Percentiles rank a stretch among this genome's conserved stretches.
phyloP scores from a whole-genome alignment of 2,329 filamentous ascomycete genomes.

The Xylariaceae sp. region DNA sequence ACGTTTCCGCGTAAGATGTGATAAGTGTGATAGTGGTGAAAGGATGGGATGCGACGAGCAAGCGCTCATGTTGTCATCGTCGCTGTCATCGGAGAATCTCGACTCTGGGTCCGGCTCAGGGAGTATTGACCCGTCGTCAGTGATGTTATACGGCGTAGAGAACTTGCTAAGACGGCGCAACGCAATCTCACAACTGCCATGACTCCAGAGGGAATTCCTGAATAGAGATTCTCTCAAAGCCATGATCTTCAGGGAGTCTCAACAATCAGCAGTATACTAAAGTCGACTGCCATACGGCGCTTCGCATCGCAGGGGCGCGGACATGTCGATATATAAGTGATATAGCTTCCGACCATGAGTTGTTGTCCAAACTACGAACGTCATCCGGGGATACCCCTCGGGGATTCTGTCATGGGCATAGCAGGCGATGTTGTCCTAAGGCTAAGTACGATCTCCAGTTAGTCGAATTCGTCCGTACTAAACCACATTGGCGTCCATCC shows the following conservation, averaged over 20 bases:
- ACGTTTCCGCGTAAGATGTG: conserved; percentile 4
- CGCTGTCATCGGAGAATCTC: conserved; percentile 32
- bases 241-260: conserved; percentile 18
- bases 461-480: too few species aligned
- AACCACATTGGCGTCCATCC: too few species aligned
- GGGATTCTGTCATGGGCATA: too few species aligned
- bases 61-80: conserved; percentile 24
- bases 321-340: too few species aligned
- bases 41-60: conserved; percentile 17
- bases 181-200: conserved; percentile 24
- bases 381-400: too few species aligned
- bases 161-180: conserved; percentile 31
- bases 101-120: conserved; percentile 19
- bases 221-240: conserved; percentile 29
- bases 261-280: neutral
- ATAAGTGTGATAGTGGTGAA: conserved; percentile 14
- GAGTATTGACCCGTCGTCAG: neutral
- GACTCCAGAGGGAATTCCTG: conserved; percentile 34
- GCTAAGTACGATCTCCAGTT: too few species aligned
- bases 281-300: neutral
- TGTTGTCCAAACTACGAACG: too few species aligned
- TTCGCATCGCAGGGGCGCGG: too few species aligned
- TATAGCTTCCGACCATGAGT: too few species aligned
- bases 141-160: conserved; percentile 2
- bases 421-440: too few species aligned